A percentile compares a stretch with the other conserved stretches of the same genome.
phyloP scores from a whole-genome alignment of 2,329 filamentous ascomycete genomes.

The Tolypocladium guangdongense region DNA sequence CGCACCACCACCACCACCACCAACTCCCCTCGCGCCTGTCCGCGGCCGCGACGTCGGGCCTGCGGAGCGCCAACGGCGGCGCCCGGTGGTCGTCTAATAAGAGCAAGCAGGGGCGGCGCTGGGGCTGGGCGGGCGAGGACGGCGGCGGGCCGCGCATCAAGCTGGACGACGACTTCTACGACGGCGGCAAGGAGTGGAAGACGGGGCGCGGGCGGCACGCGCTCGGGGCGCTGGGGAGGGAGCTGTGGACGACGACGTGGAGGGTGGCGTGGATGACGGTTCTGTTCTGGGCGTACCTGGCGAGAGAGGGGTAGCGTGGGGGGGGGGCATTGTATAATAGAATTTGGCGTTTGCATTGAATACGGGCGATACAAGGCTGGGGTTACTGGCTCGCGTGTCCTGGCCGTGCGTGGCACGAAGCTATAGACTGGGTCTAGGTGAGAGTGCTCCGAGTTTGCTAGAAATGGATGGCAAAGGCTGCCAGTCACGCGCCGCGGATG shows the following conservation, averaged over 20 bases:
- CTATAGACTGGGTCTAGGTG: neutral
- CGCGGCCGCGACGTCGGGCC: slow-evolving; percentile 6
- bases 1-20: neutral
- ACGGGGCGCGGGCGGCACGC: slow-evolving; percentile 16
- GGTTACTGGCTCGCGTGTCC: neutral
- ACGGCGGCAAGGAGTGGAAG: slow-evolving; percentile 25
- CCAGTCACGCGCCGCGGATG: neutral
- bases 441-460: neutral
- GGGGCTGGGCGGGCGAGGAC: slow-evolving; percentile 32
- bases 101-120: slow-evolving; percentile 17
- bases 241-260: slow-evolving; percentile 51
- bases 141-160: slow-evolving; percentile 38
- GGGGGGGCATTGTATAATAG: neutral
- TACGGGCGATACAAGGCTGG: neutral
- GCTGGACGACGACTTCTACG: slow-evolving; percentile 38
- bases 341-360: neutral
- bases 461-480: neutral
- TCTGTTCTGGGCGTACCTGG: slow-evolving; percentile 55
- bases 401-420: neutral
- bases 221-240: slow-evolving; percentile 39
- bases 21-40: neutral
- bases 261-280: slow-evolving; percentile 53
- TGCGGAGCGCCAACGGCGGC: slow-evolving; percentile 12
- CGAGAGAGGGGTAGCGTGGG: slow-evolving; percentile 43
- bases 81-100: slow-evolving; percentile 15